Base-by-base conservation (phyloP, 306 rosid genomes). In the Leucaena leucocephala region DNA sequence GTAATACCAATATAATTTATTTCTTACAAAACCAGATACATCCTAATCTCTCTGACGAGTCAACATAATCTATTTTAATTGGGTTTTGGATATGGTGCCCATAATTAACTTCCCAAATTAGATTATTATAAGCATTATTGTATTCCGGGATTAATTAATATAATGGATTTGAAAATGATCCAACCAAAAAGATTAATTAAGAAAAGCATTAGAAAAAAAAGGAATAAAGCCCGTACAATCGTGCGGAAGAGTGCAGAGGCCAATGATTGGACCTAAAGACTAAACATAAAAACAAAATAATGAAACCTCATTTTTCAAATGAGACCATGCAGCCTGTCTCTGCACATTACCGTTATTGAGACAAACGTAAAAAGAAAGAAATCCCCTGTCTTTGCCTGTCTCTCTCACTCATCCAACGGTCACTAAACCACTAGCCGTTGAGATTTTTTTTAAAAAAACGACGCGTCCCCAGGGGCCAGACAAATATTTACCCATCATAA, bases 361-460 rank as follows among this genome's bases (percentile, higher is more conserved):
- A 84, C 84, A 74, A 43, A 46, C 67, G 55, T 45, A 68, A 74
- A 83, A 82, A 79, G 74, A 22, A 22, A 58, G 59, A 16, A 50
- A 15, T 4, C 27, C 21, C 84, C 21, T 9, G 50, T 40, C 72
- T 3, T 57, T 36, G 57, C 74, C 42, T 52, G 64, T 69, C 36
- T 22, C 46, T 69, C 40, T 34, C 49, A 66, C 12, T 33, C 79
- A 94, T 91, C 96, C 82, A 95, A 93, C 98, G 99, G 92, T 80
- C 91, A 83, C 7, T 19, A 2, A 87, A 62, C 74, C 67, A 90
- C 93, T 95, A 93, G 99, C 99, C 99, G 99, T 93, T 95, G 86
- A 71, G 45, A 83, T 91, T 89, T 83, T 59, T 27, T 27, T 27
- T 22, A 7, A 54, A 52, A 11, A 85, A 84, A 49, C n/a, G 48